Base-by-base conservation (phyloP, 805 yeast species). In the Grigorovia transvaalensis region DNA sequence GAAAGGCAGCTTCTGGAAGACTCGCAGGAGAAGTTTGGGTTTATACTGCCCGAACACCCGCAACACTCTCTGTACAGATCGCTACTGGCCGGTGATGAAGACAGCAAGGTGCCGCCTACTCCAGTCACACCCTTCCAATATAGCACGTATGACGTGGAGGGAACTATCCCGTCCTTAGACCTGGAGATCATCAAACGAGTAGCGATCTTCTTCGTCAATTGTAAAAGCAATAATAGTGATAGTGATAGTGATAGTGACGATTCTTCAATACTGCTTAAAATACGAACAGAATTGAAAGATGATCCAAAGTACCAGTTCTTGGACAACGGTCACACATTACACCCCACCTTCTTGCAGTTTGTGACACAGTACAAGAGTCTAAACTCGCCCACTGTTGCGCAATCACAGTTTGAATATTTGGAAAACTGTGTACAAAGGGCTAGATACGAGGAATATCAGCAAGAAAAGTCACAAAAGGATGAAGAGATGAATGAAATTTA, bases 291-390 rank as follows among this genome's bases (percentile, higher is more conserved):
- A 38, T 64, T 71, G 56, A 66, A 63, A 43, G 60, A 64, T 20
- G 60, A 62, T 29, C 71, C 74, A 2, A 88, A 84, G 60, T 86
- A 86, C 67, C 87, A 78, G 30, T 93, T 93, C 62, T 61, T 88
- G 35, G 66, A 78, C 15, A 63, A 71, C 0, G 62, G 61, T 0
- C 95, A 90, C 65, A 77, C 90, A 1, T 68, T 88, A 50, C 66
- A 88, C 62, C 55, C 62, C 0, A 58, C 80, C 13, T 89, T 76
- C 62, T 57, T 62, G 44, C 62, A 62, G 9, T 80, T 77, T 55
- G 67, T 84, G 6, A 62, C 70, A 1, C 91, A 85, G 62, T 91
- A 87, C 63, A 40, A 50, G 19, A 27, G 42, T 18, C 13, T 45
- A 9, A 23, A 64, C 59, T 50, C 55, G 60, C 23, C 65, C 74